Conservation (phyloP, 805 yeast species). For the Saccharomycopsis fodiens region DNA sequence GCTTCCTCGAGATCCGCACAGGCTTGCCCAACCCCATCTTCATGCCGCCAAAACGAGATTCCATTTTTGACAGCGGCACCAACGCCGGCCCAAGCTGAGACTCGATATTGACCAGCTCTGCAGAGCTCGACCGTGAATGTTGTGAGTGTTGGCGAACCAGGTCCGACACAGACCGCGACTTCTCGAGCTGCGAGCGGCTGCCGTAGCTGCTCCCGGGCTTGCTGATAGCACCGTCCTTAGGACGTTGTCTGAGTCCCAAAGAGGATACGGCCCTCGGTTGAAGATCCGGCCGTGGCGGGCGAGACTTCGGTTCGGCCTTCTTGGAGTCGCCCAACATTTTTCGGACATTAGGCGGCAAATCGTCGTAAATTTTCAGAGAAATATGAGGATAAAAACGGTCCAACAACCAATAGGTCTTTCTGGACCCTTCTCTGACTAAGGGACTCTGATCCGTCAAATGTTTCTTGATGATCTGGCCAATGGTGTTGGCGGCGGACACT, state of each 20-base stretch:
- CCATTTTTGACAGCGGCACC: too few species aligned
- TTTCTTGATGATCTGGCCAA: constrained; percentile 45
- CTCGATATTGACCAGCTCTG: not conserved
- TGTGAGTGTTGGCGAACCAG: not conserved
- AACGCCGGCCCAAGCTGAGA: not conserved
- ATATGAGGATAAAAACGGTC: constrained; percentile 44
- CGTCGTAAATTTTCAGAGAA: constrained; percentile 35
- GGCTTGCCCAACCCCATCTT: constrained; percentile 7
- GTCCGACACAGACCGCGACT: constrained; percentile 7
- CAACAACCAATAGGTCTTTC: constrained; percentile 68
- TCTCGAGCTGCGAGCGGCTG: not conserved
- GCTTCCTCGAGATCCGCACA: constrained; percentile 5
- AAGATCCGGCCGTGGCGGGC: not conserved
- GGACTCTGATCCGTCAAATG: constrained; percentile 78
- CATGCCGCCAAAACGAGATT: not conserved
- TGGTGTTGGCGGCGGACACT: constrained; percentile 28
- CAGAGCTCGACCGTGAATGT: not conserved
- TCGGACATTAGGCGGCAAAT: constrained; percentile 26
- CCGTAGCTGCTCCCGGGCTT: not conserved
- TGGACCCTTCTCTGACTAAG: constrained; percentile 65
- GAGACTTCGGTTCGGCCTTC: constrained; percentile 1
- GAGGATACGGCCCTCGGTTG: not conserved
- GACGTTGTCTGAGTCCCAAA: not conserved
- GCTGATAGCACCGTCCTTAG: not conserved
- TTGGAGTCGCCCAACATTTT: constrained; percentile 57